Evolutionary conservation across 2,329 filamentous ascomycete genomes (phyloP).

Genomic region (Drechslerella coelobrocha): DNA sequence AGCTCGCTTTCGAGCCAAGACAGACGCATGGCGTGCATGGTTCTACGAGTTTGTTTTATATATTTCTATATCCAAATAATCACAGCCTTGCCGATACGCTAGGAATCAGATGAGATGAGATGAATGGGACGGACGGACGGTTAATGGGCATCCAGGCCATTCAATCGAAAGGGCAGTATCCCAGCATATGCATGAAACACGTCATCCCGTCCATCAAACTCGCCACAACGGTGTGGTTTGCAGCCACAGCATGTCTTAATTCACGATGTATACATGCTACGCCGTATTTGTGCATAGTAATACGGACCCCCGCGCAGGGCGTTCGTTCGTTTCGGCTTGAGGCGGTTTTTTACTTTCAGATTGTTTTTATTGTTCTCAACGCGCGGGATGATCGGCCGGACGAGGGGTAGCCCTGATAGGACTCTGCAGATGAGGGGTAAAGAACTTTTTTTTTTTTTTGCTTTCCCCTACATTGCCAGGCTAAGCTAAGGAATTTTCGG

Average conservation of each 20-base stretch:
- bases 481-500: background rate
- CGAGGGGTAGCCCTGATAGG: conserved; percentile 46
- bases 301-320: conserved; percentile 3
- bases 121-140: too few relatives aligned
- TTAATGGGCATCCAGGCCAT: background rate
- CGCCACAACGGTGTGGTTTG: conserved; percentile 30
- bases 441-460: background rate
- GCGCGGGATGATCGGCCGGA: conserved; percentile 50
- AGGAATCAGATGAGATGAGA: too few relatives aligned
- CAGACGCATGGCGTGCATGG: too few relatives aligned
- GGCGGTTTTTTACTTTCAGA: too few relatives aligned
- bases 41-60: too few relatives aligned
- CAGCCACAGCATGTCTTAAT: conserved; percentile 33
- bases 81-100: too few relatives aligned
- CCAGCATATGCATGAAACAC: conserved; percentile 45
- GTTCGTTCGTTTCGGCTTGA: too few relatives aligned
- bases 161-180: conserved; percentile 12
- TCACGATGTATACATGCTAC: conserved; percentile 27
- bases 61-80: too few relatives aligned
- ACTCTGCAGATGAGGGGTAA: conserved; percentile 50
- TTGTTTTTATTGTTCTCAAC: conserved; percentile 11
- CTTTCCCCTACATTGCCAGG: background rate
- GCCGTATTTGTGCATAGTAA: too few relatives aligned
- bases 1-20: too few relatives aligned
- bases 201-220: conserved; percentile 51